These are phyloP conservation scores for Eutrema japonicum DNA, from an alignment of 345 rosid species.

Conservation along the genomic window DNA sequence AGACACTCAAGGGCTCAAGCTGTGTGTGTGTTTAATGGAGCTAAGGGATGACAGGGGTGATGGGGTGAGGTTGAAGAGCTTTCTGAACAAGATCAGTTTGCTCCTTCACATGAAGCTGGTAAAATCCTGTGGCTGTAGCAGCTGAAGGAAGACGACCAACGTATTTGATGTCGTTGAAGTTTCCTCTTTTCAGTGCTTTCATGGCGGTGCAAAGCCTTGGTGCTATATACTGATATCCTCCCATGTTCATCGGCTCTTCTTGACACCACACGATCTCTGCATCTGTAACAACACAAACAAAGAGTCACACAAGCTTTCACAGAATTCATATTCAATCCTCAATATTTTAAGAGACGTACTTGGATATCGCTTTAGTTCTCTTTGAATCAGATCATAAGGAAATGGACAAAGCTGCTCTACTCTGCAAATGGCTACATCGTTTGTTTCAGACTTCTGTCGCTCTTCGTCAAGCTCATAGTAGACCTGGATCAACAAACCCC, in stretches of 20 bases:
- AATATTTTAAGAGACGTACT: slow-evolving; percentile 44
- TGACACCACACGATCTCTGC: slow-evolving; percentile 87
- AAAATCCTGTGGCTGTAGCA: slow-evolving; percentile 78
- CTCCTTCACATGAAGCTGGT: slow-evolving; percentile 58
- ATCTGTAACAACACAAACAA: slow-evolving; percentile 37
- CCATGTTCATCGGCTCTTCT: slow-evolving; percentile 95
- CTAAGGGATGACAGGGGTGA: slow-evolving; percentile 39
- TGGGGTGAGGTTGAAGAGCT: slow-evolving; percentile 62
- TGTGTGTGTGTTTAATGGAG: background rate
- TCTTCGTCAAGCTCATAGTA: slow-evolving; percentile 78
- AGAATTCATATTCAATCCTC: background rate
- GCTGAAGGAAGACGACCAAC: slow-evolving; percentile 79
- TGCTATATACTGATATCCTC: slow-evolving; percentile 57
- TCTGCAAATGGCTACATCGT: slow-evolving; percentile 77
- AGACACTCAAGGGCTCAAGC: slow-evolving; percentile 5
- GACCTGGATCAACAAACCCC: slow-evolving; percentile 39
- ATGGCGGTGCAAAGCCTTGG: slow-evolving; percentile 71
- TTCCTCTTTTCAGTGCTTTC: slow-evolving; percentile 59
- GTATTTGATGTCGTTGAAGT: slow-evolving; percentile 62
- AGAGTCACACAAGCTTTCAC: slow-evolving; percentile 16
- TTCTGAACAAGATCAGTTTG: slow-evolving; percentile 63
- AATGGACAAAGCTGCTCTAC: slow-evolving; percentile 81
- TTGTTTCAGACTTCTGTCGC: slow-evolving; percentile 50
- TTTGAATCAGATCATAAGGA: slow-evolving; percentile 73
- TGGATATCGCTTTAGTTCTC: slow-evolving; percentile 78